These are phyloP conservation scores for Strobilomyces confusus DNA, from an alignment of 768 basidiomycete genomes.

Conservation along the genomic window DNA sequence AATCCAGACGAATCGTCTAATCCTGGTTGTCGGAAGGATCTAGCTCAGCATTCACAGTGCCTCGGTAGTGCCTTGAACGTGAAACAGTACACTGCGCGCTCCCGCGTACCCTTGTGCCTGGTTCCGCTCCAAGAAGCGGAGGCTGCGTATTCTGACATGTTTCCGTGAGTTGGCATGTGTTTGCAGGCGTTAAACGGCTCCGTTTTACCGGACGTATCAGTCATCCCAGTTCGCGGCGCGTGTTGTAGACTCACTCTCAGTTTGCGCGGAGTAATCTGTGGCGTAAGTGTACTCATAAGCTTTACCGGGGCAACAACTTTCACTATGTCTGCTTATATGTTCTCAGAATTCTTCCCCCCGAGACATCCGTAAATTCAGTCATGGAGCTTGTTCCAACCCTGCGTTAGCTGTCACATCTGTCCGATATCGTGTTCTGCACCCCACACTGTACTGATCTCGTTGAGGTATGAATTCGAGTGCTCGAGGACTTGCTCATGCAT, in stretches of 20 bases:
- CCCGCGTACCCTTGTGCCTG: constrained; percentile 19
- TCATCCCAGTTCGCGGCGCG: not conserved
- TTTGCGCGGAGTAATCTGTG: not conserved
- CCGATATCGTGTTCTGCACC: too few species aligned
- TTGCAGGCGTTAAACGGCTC: not conserved
- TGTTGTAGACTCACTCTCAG: not conserved
- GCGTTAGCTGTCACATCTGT: too few species aligned
- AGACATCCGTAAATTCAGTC: too few species aligned
- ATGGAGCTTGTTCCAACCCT: too few species aligned
- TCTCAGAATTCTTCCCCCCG: too few species aligned
- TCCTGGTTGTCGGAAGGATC: not conserved
- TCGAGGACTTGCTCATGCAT: not conserved
- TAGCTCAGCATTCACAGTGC: not conserved
- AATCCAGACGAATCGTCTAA: not conserved
- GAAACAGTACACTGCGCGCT: not conserved
- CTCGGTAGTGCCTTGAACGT: not conserved
- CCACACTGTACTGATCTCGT: too few species aligned
- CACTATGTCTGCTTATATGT: too few species aligned
- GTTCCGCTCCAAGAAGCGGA: constrained; percentile 28
- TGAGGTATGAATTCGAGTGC: too few species aligned
- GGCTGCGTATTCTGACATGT: constrained; percentile 23
- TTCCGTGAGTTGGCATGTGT: constrained; percentile 18
- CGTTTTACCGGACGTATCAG: constrained; percentile 4
- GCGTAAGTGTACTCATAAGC: not conserved
- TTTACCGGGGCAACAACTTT: not conserved